phyloP scores from a whole-genome alignment of 164 flowering plant species.

The Berberis thunbergii region DNA sequence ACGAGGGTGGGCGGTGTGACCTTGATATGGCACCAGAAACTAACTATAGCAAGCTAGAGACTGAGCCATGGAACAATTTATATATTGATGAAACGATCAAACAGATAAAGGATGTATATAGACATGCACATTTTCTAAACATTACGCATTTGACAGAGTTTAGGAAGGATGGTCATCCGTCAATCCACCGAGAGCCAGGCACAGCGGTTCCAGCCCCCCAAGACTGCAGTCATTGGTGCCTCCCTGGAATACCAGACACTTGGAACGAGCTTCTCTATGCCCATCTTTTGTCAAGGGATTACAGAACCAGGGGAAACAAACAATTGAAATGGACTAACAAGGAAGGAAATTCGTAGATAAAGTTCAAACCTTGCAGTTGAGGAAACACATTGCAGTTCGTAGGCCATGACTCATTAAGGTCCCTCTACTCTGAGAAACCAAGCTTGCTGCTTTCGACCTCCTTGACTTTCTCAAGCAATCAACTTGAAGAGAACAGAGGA shows the following conservation, averaged over 20 bases:
- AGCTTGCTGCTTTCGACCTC: too few species aligned
- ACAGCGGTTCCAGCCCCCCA: background rate
- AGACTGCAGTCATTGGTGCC: constrained; percentile 6
- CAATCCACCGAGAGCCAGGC: background rate
- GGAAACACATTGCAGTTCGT: too few species aligned
- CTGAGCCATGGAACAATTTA: background rate
- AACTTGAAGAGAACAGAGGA: too few species aligned
- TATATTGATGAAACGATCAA: background rate
- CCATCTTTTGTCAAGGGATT: background rate
- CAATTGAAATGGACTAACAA: background rate
- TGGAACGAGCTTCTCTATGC: constrained; percentile 5
- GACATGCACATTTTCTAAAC: background rate
- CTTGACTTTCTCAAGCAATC: too few species aligned
- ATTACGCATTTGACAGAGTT: background rate
- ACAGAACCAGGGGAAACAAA: background rate
- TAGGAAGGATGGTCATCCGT: constrained; percentile 1
- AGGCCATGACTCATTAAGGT: too few species aligned
- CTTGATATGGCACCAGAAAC: background rate
- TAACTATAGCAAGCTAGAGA: background rate
- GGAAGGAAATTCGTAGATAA: too few species aligned
- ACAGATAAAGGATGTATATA: background rate
- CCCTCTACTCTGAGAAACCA: too few species aligned
- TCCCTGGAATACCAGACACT: constrained; percentile 2
- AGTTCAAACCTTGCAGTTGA: too few species aligned
- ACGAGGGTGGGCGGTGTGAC: constrained; percentile 14